A percentile compares a stretch with the other conserved stretches of the same genome.
Evolutionary conservation across 179 eudicot genomes (phyloP).

Genomic region (Nepenthes alata): DNA sequence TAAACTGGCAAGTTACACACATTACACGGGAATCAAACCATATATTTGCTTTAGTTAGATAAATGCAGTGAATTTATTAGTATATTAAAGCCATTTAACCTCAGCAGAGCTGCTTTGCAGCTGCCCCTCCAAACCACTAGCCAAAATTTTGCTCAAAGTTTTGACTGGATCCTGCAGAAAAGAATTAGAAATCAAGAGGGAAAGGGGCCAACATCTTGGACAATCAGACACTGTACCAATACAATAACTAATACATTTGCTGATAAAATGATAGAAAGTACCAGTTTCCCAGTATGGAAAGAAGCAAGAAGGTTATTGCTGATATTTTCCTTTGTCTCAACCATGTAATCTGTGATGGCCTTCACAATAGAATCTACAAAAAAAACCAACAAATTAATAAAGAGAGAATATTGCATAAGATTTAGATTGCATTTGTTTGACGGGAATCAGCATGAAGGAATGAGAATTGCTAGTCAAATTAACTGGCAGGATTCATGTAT

Average conservation of each 20-base stretch:
- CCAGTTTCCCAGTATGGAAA: slow-evolving; percentile 37
- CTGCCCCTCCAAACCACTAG: slow-evolving; percentile 49
- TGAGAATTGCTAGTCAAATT: background rate
- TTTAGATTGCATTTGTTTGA: too few species aligned
- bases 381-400: slow-evolving; percentile 2
- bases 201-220: background rate
- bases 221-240: background rate
- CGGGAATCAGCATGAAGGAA: too few species aligned
- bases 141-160: slow-evolving; percentile 36
- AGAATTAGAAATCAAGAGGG: background rate
- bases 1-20: too few species aligned
- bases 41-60: too few species aligned
- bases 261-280: background rate
- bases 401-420: too few species aligned
- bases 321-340: slow-evolving; percentile 71
- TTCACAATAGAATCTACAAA: slow-evolving; percentile 44
- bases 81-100: slow-evolving; percentile 25
- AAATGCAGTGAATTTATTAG: too few species aligned
- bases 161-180: slow-evolving; percentile 40
- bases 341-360: slow-evolving; percentile 45
- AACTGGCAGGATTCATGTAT: background rate
- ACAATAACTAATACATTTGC: background rate
- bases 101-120: slow-evolving; percentile 25
- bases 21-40: too few species aligned
- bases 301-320: slow-evolving; percentile 38